Conservation (phyloP, 2,329 filamentous ascomycete species). For the Ceratocystis destructans region DNA sequence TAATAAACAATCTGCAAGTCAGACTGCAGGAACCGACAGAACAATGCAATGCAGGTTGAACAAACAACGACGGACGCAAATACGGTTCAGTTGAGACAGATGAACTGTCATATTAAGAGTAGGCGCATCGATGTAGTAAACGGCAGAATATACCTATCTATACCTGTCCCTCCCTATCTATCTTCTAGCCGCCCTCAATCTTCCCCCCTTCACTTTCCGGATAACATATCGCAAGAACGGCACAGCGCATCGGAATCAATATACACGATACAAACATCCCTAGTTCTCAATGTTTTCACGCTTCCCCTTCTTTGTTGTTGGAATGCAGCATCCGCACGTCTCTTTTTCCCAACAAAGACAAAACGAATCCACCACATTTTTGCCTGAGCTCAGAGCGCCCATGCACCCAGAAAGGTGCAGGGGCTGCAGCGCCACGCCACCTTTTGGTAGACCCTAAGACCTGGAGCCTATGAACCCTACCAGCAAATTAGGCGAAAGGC, state of each 20-base stretch:
- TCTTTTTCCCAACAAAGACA: conserved; percentile 8
- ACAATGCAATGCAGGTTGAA: neutral
- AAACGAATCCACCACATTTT: neutral
- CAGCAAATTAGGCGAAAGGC: neutral
- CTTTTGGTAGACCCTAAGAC: neutral
- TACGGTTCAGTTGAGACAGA: neutral
- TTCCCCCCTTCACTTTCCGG: too few species aligned
- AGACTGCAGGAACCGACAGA: conserved; percentile 3
- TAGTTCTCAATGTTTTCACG: neutral
- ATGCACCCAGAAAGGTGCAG: neutral
- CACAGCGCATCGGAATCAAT: neutral
- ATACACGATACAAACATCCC: neutral
- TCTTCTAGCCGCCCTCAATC: too few species aligned
- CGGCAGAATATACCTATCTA: too few species aligned
- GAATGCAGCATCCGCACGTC: neutral
- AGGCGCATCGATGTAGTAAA: too few species aligned
- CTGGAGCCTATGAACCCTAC: neutral
- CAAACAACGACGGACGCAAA: neutral
- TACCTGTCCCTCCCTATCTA: too few species aligned
- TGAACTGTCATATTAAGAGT: too few species aligned
- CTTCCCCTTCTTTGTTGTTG: neutral
- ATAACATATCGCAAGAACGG: too few species aligned
- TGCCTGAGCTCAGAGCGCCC: conserved; percentile 1
- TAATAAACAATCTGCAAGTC: conserved; percentile 2
- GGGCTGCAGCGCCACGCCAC: neutral